Percentiles rank a stretch among this genome's conserved stretches.
These are phyloP conservation scores for Entomortierella parvispora DNA, from an alignment of 192 early-diverging fungal genomes.

Conservation along the genomic window DNA sequence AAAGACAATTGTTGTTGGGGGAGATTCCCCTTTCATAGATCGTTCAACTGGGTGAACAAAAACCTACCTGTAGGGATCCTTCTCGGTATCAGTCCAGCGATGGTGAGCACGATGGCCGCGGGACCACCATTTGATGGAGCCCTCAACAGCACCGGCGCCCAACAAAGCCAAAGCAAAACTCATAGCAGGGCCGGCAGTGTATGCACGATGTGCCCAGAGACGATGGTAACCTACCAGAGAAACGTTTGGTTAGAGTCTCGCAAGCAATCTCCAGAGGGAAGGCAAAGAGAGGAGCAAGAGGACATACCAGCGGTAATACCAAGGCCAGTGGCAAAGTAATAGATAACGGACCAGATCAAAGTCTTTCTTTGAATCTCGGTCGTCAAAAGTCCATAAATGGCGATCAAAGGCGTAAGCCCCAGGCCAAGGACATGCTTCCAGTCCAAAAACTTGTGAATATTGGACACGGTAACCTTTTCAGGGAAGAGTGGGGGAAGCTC, in stretches of 20 bases:
- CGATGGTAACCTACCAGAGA: constrained; percentile 78
- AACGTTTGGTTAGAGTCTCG: background rate
- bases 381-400: constrained; percentile 81
- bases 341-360: constrained; percentile 72
- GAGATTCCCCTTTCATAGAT: too few relatives aligned
- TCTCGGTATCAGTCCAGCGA: constrained; percentile 86
- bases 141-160: constrained; percentile 80
- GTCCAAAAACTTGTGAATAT: constrained; percentile 69
- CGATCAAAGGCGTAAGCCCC: constrained; percentile 78
- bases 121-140: constrained; percentile 89
- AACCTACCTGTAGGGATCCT: constrained; percentile 74
- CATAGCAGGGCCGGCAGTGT: constrained; percentile 70
- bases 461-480: constrained; percentile 58
- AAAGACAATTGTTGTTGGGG: too few relatives aligned
- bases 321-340: constrained; percentile 82
- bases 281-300: background rate
- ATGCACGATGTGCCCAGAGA: constrained; percentile 83
- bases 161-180: constrained; percentile 71
- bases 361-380: constrained; percentile 77
- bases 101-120: constrained; percentile 90
- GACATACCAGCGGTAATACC: constrained; percentile 87
- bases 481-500: constrained; percentile 48
- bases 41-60: too few relatives aligned
- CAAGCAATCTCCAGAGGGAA: constrained; percentile 5
- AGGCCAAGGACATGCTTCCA: constrained; percentile 77